phyloP scores from a whole-genome alignment of 192 early-diverging fungal species.

The Rhizophagus sp. region DNA sequence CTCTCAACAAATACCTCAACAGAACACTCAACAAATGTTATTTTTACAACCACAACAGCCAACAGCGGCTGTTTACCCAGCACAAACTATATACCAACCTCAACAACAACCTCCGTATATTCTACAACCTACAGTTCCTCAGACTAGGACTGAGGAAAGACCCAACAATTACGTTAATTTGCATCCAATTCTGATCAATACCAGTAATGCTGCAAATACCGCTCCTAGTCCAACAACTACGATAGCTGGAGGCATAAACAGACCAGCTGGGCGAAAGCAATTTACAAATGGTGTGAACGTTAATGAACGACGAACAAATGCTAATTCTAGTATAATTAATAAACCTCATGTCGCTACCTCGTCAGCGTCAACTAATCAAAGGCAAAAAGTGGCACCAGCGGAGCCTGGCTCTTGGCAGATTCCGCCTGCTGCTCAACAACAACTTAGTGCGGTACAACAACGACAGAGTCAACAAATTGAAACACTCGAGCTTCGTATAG shows the following conservation, averaged over 20 bases:
- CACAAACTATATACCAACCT: background rate
- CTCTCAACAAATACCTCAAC: background rate
- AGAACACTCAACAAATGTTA: background rate
- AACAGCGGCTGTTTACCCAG: background rate
- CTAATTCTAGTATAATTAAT: background rate
- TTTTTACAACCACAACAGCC: background rate
- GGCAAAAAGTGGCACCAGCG: background rate
- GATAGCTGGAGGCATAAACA: background rate
- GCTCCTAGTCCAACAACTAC: background rate
- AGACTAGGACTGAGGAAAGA: background rate
- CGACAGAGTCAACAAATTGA: conserved; percentile 44
- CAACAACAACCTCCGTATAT: background rate
- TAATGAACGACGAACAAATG: background rate
- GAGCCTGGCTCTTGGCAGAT: conserved; percentile 52
- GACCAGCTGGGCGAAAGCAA: background rate
- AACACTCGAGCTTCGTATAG: conserved; percentile 53
- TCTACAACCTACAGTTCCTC: background rate
- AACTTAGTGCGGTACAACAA: background rate
- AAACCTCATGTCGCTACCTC: background rate
- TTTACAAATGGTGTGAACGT: background rate
- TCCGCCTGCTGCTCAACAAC: conserved; percentile 40
- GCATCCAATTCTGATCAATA: background rate
- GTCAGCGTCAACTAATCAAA: background rate
- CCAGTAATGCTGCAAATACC: background rate
- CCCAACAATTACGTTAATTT: background rate